Conservation (phyloP, 176 grass and related monocot genomes). For the Hsuehochloa calcarea region DNA sequence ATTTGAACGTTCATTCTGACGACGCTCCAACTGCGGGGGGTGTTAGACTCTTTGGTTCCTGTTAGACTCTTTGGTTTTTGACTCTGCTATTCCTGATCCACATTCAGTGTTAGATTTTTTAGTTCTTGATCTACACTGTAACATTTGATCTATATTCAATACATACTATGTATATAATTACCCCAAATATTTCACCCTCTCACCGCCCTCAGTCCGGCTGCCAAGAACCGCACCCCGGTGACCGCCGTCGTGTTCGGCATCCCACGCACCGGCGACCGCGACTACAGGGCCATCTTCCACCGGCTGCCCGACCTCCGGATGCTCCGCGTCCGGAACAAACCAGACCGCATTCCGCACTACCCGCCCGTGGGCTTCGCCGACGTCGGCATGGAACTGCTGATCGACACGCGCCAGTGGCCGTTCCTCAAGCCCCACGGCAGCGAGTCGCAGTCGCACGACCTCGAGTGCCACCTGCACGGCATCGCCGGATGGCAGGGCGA, state of each 20-base stretch:
- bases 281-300: conserved; percentile 57
- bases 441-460: conserved; percentile 60
- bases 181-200: too few species aligned
- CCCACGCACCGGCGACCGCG: conserved; percentile 61
- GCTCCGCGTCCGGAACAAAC: conserved; percentile 60
- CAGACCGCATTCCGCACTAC: conserved; percentile 65
- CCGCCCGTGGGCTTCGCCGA: conserved; percentile 58
- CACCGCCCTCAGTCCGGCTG: neutral
- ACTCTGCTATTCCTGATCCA: too few species aligned
- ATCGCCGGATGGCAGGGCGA: conserved; percentile 56
- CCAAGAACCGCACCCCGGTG: conserved; percentile 15
- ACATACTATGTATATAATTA: too few species aligned
- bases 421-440: conserved; percentile 70
- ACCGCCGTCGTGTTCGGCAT: conserved; percentile 72
- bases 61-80: too few species aligned
- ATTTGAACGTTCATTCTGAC: too few species aligned
- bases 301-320: conserved; percentile 49
- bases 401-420: conserved; percentile 65
- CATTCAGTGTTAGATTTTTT: too few species aligned
- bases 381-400: conserved; percentile 64
- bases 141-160: too few species aligned
- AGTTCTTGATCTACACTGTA: too few species aligned
- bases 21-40: too few species aligned
- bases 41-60: too few species aligned
- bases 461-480: conserved; percentile 85